A percentile compares a stretch with the other conserved stretches of the same genome.
These are phyloP conservation scores for Begonia masoniana DNA, from an alignment of 306 rosid species.

Conservation along the genomic window DNA sequence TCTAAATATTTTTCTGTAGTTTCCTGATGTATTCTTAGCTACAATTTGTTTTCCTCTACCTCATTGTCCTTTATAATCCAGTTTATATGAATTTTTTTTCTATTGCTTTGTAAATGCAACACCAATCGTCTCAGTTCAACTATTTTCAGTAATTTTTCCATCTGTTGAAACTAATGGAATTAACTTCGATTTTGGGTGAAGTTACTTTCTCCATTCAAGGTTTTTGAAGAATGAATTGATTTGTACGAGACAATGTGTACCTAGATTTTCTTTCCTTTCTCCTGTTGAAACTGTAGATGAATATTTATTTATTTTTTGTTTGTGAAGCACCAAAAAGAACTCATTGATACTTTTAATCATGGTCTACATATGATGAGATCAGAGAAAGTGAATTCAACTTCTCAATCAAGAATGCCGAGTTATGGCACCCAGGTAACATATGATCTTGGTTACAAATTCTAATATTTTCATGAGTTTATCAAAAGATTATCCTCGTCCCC, in stretches of 20 bases:
- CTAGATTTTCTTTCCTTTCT: not conserved
- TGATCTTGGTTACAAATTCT: conserved; percentile 1
- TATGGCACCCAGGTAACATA: conserved; percentile 79
- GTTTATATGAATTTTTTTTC: too few relatives aligned
- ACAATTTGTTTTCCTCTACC: not conserved
- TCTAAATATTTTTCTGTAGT: conserved; percentile 6
- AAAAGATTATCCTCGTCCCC: conserved; percentile 4
- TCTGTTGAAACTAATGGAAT: too few relatives aligned
- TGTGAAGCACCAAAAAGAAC: conserved; percentile 66
- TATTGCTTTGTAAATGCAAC: too few relatives aligned
- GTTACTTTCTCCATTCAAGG: too few relatives aligned
- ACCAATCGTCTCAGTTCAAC: too few relatives aligned
- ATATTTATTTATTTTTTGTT: not conserved
- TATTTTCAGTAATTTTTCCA: too few relatives aligned
- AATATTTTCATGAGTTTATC: not conserved
- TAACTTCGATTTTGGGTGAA: too few relatives aligned
- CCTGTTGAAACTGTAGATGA: not conserved
- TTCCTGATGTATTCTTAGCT: conserved; percentile 2
- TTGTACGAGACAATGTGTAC: not conserved
- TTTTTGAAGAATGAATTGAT: conserved; percentile 1
- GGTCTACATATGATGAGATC: conserved; percentile 60
- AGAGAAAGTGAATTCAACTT: conserved; percentile 47
- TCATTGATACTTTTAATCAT: conserved; percentile 66
- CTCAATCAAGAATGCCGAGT: conserved; percentile 93
- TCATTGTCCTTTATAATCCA: not conserved